Evolutionary conservation across 208 protist species (phyloP).

Genomic region (Leishmania arabica): DNA sequence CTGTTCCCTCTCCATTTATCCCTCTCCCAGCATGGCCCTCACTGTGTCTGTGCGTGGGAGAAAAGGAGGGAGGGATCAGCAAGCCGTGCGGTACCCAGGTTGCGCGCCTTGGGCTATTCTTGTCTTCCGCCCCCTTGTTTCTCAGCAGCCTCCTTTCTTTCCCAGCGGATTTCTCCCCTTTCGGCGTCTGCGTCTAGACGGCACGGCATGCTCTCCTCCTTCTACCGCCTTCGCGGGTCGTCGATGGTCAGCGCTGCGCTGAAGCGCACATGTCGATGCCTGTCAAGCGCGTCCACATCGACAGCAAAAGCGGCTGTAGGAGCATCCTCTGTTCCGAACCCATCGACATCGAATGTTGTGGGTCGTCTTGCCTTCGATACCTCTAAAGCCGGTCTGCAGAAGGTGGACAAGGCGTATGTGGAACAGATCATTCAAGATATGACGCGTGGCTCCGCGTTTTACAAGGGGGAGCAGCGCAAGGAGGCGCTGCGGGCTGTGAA

Average conservation of each 20-base stretch:
- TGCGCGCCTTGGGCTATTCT: not conserved
- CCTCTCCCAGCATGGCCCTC: not conserved
- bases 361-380: conserved; percentile 37
- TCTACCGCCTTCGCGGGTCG: not conserved
- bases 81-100: not conserved
- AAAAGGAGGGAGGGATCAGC: not conserved
- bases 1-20: not conserved
- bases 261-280: not conserved
- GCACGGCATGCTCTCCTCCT: not conserved
- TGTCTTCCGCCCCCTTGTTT: not conserved
- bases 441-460: conserved; percentile 53
- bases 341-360: not conserved
- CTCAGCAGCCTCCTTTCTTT: not conserved
- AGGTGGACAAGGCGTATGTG: conserved; percentile 58
- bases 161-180: not conserved
- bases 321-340: not conserved
- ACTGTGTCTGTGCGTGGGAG: not conserved
- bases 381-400: conserved; percentile 58
- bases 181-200: not conserved
- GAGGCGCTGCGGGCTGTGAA: conserved; percentile 24
- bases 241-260: not conserved
- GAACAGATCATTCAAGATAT: conserved; percentile 48
- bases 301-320: not conserved
- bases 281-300: not conserved
- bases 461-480: conserved; percentile 47